These are phyloP conservation scores for Alternaria viburni DNA, from an alignment of 2,329 filamentous ascomycete genomes.

Conservation along the genomic window DNA sequence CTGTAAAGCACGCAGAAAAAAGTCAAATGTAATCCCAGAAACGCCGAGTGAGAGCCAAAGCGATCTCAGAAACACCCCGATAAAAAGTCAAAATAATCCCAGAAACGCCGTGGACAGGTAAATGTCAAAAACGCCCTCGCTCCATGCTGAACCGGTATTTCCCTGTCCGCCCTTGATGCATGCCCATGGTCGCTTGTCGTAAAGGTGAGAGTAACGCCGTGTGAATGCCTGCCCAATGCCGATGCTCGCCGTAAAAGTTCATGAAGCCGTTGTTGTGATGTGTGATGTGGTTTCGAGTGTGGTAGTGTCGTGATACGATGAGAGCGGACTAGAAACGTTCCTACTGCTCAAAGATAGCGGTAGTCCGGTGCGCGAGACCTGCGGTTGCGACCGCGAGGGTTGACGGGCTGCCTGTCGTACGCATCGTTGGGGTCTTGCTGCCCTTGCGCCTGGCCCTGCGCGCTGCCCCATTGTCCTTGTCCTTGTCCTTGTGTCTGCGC, in stretches of 20 bases:
- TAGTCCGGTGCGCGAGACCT: constrained; percentile 85
- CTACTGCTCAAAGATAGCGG: constrained; percentile 18
- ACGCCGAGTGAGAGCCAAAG: neutral
- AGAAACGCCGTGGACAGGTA: neutral
- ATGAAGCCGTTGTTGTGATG: constrained; percentile 75
- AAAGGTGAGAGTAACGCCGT: neutral
- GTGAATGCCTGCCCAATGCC: neutral
- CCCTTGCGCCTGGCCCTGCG: neutral
- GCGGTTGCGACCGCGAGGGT: constrained; percentile 83
- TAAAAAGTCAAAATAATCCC: neutral
- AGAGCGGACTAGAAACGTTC: neutral
- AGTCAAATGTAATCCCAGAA: neutral
- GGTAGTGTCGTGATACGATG: constrained; percentile 1
- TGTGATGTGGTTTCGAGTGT: constrained; percentile 4
- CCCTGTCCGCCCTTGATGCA: neutral
- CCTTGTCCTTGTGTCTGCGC: neutral
- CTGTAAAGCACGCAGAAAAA: neutral
- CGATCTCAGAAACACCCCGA: neutral
- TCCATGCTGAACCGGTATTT: neutral
- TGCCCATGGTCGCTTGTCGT: neutral
- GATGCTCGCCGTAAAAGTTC: constrained; percentile 82
- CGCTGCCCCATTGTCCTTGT: constrained; percentile 10
- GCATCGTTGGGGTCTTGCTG: constrained; percentile 58
- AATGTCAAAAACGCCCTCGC: neutral
- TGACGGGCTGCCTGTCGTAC: constrained; percentile 95